phyloP scores from a whole-genome alignment of 345 rosid genomes.

The Eucalyptus decipiens region DNA sequence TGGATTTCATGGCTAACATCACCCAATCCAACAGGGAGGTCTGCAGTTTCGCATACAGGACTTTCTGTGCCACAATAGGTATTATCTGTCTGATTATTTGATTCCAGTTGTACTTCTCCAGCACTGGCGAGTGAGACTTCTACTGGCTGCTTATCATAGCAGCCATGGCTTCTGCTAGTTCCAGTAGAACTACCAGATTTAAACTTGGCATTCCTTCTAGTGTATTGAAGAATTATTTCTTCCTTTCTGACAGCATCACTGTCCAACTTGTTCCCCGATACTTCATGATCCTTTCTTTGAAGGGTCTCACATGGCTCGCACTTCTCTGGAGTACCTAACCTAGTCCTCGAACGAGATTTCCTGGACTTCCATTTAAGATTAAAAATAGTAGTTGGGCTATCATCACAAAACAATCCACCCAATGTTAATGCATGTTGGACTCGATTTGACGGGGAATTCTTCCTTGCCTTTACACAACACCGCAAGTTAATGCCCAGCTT shows the following conservation, averaged over 20 bases:
- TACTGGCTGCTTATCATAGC: not conserved
- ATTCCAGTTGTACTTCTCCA: not conserved
- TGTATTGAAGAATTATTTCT: constrained; percentile 57
- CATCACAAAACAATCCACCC: constrained; percentile 56
- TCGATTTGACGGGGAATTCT: constrained; percentile 48
- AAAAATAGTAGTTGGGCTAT: constrained; percentile 21
- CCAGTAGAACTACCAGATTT: constrained; percentile 26
- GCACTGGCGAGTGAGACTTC: constrained; percentile 7
- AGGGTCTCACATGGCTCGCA: constrained; percentile 15
- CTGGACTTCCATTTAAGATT: constrained; percentile 59
- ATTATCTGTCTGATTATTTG: not conserved
- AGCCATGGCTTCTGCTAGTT: constrained; percentile 1
- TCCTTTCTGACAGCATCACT: constrained; percentile 15
- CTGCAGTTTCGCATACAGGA: not conserved
- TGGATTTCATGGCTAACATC: constrained; percentile 14
- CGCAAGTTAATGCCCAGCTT: constrained; percentile 71
- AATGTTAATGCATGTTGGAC: constrained; percentile 72
- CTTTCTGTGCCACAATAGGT: not conserved
- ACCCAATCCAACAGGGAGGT: not conserved
- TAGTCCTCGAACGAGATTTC: constrained; percentile 67
- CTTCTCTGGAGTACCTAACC: constrained; percentile 12
- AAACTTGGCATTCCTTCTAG: constrained; percentile 56
- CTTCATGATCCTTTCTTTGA: constrained; percentile 14
- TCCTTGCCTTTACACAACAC: constrained; percentile 68
- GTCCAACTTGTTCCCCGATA: constrained; percentile 8